Conservation (phyloP, 345 rosid species). For the Combretum micranthum region DNA sequence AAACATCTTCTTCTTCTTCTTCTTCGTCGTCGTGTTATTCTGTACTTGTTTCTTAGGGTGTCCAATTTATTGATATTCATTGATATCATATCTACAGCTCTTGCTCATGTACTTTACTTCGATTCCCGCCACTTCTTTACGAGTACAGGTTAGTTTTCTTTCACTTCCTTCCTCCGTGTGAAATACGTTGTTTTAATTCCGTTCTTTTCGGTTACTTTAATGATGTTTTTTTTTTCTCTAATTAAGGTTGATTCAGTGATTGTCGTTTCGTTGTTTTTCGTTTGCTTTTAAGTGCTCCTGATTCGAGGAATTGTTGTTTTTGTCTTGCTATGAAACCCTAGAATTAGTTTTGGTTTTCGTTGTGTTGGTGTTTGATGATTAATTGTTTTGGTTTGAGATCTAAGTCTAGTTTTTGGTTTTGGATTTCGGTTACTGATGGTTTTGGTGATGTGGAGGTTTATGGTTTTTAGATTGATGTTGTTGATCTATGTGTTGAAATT, state of each 20-base stretch:
- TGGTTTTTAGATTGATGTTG: constrained; percentile 2
- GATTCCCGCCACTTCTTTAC: constrained; percentile 49
- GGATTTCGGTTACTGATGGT: constrained; percentile 7
- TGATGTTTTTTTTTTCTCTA: too few relatives aligned
- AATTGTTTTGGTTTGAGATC: constrained; percentile 2
- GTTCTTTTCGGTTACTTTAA: not conserved
- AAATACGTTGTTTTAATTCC: not conserved
- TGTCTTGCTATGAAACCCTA: constrained; percentile 6
- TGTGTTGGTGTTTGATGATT: not conserved
- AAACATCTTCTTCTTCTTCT: too few relatives aligned
- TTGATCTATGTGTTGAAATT: constrained; percentile 2
- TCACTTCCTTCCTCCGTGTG: constrained; percentile 2
- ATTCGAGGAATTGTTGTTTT: not conserved
- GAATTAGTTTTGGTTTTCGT: not conserved
- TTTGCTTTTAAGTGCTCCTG: constrained; percentile 12
- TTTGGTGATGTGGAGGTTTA: constrained; percentile 11
- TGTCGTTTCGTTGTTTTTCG: too few relatives aligned
- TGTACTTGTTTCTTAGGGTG: too few relatives aligned
- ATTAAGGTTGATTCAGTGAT: too few relatives aligned
- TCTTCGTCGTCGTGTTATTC: too few relatives aligned
- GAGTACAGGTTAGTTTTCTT: constrained; percentile 35
- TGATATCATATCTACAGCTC: not conserved
- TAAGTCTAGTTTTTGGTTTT: constrained; percentile 12
- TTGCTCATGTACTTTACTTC: constrained; percentile 35
- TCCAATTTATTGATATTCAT: too few relatives aligned